phyloP scores from a whole-genome alignment of 2,329 filamentous ascomycete species.

The Pseudogymnoascus verrucosus region DNA sequence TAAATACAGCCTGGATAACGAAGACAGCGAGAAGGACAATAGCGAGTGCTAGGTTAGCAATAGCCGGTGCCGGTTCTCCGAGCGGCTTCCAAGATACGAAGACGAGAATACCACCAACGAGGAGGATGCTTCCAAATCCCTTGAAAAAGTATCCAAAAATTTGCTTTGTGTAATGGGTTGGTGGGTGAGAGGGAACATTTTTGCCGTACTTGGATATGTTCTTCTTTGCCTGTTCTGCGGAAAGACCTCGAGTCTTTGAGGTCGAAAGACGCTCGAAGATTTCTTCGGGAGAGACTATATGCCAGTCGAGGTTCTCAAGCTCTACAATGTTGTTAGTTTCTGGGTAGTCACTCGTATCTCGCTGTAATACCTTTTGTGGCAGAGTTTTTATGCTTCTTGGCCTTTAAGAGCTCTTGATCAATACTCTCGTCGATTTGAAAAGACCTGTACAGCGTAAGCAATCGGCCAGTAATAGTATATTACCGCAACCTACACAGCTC shows the following conservation, averaged over 20 bases:
- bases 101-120: constrained; percentile 61
- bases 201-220: constrained; percentile 53
- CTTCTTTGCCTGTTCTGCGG: constrained; percentile 45
- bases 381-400: constrained; percentile 35
- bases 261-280: constrained; percentile 52
- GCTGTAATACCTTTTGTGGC: constrained; percentile 35
- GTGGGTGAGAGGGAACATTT: constrained; percentile 59
- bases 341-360: background rate
- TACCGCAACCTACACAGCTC: constrained; percentile 36
- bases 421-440: constrained; percentile 50
- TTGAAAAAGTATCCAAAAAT: constrained; percentile 66
- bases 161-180: constrained; percentile 49
- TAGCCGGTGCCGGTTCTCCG: constrained; percentile 55
- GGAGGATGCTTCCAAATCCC: constrained; percentile 65
- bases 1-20: constrained; percentile 60
- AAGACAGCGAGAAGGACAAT: constrained; percentile 67
- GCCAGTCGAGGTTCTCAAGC: constrained; percentile 59
- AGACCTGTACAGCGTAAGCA: constrained; percentile 23
- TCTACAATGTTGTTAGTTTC: constrained; percentile 33
- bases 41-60: constrained; percentile 64
- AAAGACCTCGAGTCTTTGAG: constrained; percentile 51
- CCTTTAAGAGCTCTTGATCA: constrained; percentile 34
- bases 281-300: constrained; percentile 50
- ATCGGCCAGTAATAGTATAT: background rate
- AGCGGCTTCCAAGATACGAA: constrained; percentile 72